Conservation (phyloP, 164 flowering plant genomes). For the Aristolochia californica region DNA sequence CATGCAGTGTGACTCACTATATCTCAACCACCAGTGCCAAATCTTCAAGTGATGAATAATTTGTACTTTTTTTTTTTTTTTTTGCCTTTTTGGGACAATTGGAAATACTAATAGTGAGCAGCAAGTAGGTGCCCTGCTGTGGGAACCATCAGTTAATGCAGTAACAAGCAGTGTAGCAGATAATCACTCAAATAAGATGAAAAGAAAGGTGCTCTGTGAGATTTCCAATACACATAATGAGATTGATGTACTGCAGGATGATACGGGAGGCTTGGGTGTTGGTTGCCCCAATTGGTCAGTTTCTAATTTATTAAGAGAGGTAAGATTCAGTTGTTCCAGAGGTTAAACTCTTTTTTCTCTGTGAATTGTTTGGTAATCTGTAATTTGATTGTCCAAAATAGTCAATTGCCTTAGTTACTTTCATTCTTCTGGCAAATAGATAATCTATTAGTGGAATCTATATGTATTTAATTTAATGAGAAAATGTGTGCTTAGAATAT, state of each 20-base stretch:
- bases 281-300: conserved; percentile 16
- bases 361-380: background rate
- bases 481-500: background rate
- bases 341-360: background rate
- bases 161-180: conserved; percentile 2
- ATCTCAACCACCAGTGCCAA: background rate
- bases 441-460: background rate
- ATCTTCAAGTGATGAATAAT: background rate
- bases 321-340: conserved; percentile 3
- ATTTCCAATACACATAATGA: conserved; percentile 13
- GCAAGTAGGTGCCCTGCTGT: conserved; percentile 39
- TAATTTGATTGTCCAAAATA: background rate
- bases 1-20: background rate
- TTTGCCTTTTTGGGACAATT: background rate
- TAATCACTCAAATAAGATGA: conserved; percentile 8
- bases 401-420: background rate
- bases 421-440: background rate
- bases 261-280: conserved; percentile 10
- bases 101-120: conserved; percentile 32
- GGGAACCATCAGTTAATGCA: conserved; percentile 24
- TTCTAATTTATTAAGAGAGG: conserved; percentile 38
- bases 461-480: background rate
- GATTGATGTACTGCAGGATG: conserved; percentile 8
- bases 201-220: conserved; percentile 15
- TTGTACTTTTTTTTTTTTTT: background rate